Evolutionary conservation across 202 grass and related monocot genomes (phyloP).

Genomic region (Musa balbisiana): DNA sequence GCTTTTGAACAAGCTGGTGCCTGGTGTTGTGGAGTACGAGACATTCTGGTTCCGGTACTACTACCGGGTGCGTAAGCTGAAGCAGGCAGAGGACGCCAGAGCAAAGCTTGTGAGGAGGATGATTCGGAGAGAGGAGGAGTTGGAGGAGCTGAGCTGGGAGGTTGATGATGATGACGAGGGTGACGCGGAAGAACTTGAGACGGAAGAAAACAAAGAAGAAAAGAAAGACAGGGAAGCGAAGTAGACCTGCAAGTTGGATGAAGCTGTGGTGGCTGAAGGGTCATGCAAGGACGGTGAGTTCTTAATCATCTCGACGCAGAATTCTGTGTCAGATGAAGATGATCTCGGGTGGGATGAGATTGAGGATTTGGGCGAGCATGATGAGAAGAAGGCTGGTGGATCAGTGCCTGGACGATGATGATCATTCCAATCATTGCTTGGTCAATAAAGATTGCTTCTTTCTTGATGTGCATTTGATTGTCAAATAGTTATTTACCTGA

Average conservation of each 20-base stretch:
- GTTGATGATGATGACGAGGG: slow-evolving; percentile 7
- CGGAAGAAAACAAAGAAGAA: neutral
- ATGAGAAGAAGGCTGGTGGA: slow-evolving; percentile 4
- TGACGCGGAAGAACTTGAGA: neutral
- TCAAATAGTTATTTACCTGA: slow-evolving; percentile 10
- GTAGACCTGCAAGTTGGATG: slow-evolving; percentile 6
- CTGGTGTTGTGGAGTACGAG: slow-evolving; percentile 45
- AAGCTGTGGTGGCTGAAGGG: neutral
- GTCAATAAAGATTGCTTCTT: slow-evolving; percentile 8
- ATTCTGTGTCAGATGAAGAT: slow-evolving; percentile 21
- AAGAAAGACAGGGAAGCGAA: neutral
- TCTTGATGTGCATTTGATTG: neutral
- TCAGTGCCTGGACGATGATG: neutral
- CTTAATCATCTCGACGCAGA: slow-evolving; percentile 14
- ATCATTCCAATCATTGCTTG: neutral
- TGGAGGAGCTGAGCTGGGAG: slow-evolving; percentile 88
- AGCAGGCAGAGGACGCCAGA: slow-evolving; percentile 74
- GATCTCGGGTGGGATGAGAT: slow-evolving; percentile 26
- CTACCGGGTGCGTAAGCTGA: slow-evolving; percentile 59
- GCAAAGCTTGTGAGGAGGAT: slow-evolving; percentile 72
- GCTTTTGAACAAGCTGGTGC: slow-evolving; percentile 54
- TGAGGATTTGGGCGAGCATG: slow-evolving; percentile 19
- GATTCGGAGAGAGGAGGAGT: slow-evolving; percentile 46
- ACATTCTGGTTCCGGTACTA: slow-evolving; percentile 82
- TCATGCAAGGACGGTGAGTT: slow-evolving; percentile 22